Evolutionary conservation across 352 stramenopile species (phyloP).

Genomic region (Plasmopara muralis): DNA sequence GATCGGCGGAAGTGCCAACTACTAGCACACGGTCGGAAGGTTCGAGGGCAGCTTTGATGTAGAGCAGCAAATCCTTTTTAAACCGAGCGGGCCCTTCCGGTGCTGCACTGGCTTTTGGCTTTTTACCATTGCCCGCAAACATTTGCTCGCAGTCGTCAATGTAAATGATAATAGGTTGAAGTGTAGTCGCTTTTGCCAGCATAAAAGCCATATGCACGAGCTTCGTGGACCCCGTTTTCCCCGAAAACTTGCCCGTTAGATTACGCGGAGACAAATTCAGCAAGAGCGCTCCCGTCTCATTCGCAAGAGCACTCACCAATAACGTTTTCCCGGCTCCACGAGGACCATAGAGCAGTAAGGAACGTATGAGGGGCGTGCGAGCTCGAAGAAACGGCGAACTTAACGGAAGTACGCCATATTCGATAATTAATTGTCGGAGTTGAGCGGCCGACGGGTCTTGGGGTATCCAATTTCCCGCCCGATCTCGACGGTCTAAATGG

Average conservation of each 20-base stretch:
- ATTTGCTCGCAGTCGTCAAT: slow-evolving; percentile 91
- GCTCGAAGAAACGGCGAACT: slow-evolving; percentile 67
- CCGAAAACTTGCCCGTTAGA: slow-evolving; percentile 90
- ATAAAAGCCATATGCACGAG: slow-evolving; percentile 93
- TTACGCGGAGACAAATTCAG: slow-evolving; percentile 91
- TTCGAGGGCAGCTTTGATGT: slow-evolving; percentile 87
- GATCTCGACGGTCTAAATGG: slow-evolving; percentile 53
- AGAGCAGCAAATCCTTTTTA: slow-evolving; percentile 91
- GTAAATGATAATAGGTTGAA: slow-evolving; percentile 91
- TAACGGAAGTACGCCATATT: slow-evolving; percentile 89
- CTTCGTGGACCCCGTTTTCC: slow-evolving; percentile 88
- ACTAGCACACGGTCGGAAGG: slow-evolving; percentile 88
- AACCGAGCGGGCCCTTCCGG: slow-evolving; percentile 83
- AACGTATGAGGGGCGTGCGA: slow-evolving; percentile 73
- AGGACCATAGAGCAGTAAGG: slow-evolving; percentile 92
- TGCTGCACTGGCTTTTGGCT: slow-evolving; percentile 49
- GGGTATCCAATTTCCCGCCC: slow-evolving; percentile 83
- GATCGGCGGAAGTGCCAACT: slow-evolving; percentile 84
- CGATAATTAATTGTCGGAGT: slow-evolving; percentile 81
- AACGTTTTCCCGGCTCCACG: slow-evolving; percentile 90
- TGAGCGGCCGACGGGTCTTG: slow-evolving; percentile 88
- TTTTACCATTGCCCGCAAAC: slow-evolving; percentile 73
- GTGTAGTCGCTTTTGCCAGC: slow-evolving; percentile 76
- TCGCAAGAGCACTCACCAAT: slow-evolving; percentile 88
- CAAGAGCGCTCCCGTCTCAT: slow-evolving; percentile 89